Conservation (phyloP, 1,284 basidiomycete genomes). For the Marasmius fiardii region DNA sequence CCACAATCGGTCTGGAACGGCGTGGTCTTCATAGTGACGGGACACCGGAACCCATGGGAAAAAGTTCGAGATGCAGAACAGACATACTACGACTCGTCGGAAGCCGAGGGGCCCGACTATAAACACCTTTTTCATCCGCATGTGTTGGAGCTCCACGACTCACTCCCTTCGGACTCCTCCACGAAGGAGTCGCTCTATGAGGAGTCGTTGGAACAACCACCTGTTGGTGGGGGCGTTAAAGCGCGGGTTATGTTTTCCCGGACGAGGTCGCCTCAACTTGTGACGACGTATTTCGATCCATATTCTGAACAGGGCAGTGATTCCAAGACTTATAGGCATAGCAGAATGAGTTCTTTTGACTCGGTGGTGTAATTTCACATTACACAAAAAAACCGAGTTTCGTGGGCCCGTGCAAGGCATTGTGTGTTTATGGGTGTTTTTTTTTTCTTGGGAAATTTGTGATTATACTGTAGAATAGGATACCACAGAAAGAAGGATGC, state of each 20-base stretch:
- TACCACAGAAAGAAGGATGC: too few species aligned
- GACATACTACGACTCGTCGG: neutral
- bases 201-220: neutral
- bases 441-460: too few species aligned
- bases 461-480: too few species aligned
- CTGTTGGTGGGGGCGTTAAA: neutral
- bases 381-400: too few species aligned
- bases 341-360: neutral
- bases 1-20: conserved; percentile 12
- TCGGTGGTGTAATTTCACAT: too few species aligned
- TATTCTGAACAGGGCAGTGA: neutral
- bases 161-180: too few species aligned
- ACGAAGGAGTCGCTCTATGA: neutral
- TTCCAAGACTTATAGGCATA: neutral
- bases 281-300: neutral
- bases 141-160: neutral
- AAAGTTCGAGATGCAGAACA: neutral
- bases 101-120: neutral
- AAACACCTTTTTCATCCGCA: neutral
- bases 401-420: too few species aligned
- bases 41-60: conserved; percentile 14
- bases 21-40: conserved; percentile 12
- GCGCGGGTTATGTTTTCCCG: neutral
- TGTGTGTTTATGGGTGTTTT: too few species aligned
- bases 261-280: neutral